A percentile compares a stretch with the other conserved stretches of the same genome.
Evolutionary conservation across 2,329 filamentous ascomycete species (phyloP).

Genomic region (Aspergillus jensenii): DNA sequence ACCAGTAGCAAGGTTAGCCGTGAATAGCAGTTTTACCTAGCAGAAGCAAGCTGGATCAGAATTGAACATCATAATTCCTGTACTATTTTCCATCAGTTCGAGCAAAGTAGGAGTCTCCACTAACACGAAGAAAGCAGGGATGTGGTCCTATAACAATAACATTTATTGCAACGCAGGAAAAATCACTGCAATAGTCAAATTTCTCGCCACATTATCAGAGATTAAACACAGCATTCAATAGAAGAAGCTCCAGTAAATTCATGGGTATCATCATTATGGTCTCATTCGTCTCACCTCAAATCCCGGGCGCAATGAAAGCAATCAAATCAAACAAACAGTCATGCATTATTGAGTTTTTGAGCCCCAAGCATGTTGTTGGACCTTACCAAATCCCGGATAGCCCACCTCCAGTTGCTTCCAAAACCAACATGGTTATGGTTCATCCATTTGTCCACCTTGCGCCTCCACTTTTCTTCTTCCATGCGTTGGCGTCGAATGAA

Average conservation of each 20-base stretch:
- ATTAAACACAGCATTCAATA: slow-evolving; percentile 6
- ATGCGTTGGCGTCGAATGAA: slow-evolving; percentile 86
- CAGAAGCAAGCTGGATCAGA: background rate
- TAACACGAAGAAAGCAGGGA: slow-evolving; percentile 6
- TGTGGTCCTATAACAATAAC: slow-evolving; percentile 2
- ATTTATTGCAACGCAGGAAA: background rate
- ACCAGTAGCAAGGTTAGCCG: background rate
- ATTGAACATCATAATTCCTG: slow-evolving; percentile 2
- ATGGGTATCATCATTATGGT: slow-evolving; percentile 13
- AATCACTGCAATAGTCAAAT: background rate
- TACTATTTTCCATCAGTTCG: background rate
- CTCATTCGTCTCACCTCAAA: background rate
- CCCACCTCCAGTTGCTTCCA: slow-evolving; percentile 72
- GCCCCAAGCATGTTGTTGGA: slow-evolving; percentile 22
- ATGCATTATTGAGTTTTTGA: slow-evolving; percentile 12
- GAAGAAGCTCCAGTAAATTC: slow-evolving; percentile 9
- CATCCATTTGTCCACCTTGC: slow-evolving; percentile 85
- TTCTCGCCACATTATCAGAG: slow-evolving; percentile 6
- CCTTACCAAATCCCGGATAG: slow-evolving; percentile 54
- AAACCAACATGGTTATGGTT: slow-evolving; percentile 51
- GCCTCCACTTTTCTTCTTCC: slow-evolving; percentile 88
- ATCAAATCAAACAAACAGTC: slow-evolving; percentile 4
- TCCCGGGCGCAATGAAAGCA: background rate
- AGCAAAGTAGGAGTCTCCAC: slow-evolving; percentile 5
- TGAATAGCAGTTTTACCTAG: background rate